These are phyloP conservation scores for Saccharum spontaneum DNA, from an alignment of 176 grass and related monocot species.

Conservation along the genomic window DNA sequence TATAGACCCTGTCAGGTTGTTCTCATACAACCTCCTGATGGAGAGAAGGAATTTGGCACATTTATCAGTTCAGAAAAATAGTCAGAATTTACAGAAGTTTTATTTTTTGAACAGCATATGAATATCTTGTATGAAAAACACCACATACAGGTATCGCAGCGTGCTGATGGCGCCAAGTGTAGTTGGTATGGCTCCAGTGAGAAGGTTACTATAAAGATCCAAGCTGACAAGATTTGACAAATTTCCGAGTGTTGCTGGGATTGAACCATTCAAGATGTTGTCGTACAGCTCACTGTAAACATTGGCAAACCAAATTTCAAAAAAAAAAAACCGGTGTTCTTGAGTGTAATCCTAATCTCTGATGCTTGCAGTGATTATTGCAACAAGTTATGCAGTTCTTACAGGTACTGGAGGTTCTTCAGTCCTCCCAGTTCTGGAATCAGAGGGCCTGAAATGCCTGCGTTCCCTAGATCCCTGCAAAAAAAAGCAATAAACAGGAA, in stretches of 20 bases:
- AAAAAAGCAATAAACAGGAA: neutral
- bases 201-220: conserved; percentile 19
- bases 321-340: neutral
- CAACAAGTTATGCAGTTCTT: neutral
- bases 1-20: conserved; percentile 32
- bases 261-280: conserved; percentile 7
- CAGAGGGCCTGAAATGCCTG: conserved; percentile 38
- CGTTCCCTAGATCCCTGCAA: conserved; percentile 44
- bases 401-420: conserved; percentile 47
- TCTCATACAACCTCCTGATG: conserved; percentile 37
- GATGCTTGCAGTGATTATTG: neutral
- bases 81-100: neutral
- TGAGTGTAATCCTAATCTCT: neutral
- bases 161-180: conserved; percentile 23
- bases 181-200: conserved; percentile 16
- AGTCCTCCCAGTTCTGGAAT: conserved; percentile 41
- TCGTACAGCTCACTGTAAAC: neutral
- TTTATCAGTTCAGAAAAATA: neutral
- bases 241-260: conserved; percentile 15
- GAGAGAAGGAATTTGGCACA: neutral
- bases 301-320: neutral
- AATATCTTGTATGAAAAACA: neutral
- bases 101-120: neutral
- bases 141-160: conserved; percentile 28
- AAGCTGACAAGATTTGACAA: conserved; percentile 14